Conservation (phyloP, 2,329 filamentous ascomycete genomes). For the Xylariaceae sp. region DNA sequence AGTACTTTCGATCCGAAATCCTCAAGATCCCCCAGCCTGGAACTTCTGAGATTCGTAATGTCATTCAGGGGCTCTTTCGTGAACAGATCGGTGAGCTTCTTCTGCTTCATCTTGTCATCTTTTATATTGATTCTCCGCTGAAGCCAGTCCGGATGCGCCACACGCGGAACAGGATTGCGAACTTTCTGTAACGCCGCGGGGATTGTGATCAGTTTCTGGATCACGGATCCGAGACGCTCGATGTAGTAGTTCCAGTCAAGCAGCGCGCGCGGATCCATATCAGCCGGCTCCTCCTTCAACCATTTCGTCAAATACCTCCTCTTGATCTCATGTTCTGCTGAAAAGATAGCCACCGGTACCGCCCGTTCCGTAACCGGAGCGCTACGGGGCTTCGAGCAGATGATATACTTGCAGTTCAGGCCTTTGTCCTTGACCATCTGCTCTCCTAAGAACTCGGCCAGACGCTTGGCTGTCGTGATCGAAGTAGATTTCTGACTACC, state of each 20-base stretch:
- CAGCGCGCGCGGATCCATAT: slow-evolving; percentile 83
- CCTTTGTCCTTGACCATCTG: slow-evolving; percentile 99
- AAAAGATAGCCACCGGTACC: slow-evolving; percentile 94
- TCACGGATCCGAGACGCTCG: slow-evolving; percentile 91
- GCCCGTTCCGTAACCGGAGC: slow-evolving; percentile 93
- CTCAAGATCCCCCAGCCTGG: slow-evolving; percentile 63
- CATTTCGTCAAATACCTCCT: slow-evolving; percentile 88
- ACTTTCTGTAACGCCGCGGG: slow-evolving; percentile 94
- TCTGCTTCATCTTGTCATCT: slow-evolving; percentile 96
- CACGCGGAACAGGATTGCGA: slow-evolving; percentile 86
- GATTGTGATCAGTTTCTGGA: slow-evolving; percentile 98
- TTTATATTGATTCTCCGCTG: slow-evolving; percentile 90
- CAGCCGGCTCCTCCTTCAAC: slow-evolving; percentile 85
- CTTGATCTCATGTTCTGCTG: slow-evolving; percentile 83
- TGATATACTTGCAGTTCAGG: slow-evolving; percentile 99
- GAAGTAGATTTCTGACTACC: slow-evolving; percentile 93
- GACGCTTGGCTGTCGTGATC: slow-evolving; percentile 93
- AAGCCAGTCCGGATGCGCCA: slow-evolving; percentile 94
- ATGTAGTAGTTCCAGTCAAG: slow-evolving; percentile 98
- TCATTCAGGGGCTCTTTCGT: slow-evolving; percentile 65
- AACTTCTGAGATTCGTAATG: slow-evolving; percentile 59
- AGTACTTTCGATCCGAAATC: slow-evolving; percentile 69
- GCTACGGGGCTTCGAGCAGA: slow-evolving; percentile 78
- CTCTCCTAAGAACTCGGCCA: slow-evolving; percentile 94
- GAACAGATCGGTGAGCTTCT: slow-evolving; percentile 95